Evolutionary conservation across 2,329 filamentous ascomycete genomes (phyloP).

Genomic region (Whalleya microplaca): DNA sequence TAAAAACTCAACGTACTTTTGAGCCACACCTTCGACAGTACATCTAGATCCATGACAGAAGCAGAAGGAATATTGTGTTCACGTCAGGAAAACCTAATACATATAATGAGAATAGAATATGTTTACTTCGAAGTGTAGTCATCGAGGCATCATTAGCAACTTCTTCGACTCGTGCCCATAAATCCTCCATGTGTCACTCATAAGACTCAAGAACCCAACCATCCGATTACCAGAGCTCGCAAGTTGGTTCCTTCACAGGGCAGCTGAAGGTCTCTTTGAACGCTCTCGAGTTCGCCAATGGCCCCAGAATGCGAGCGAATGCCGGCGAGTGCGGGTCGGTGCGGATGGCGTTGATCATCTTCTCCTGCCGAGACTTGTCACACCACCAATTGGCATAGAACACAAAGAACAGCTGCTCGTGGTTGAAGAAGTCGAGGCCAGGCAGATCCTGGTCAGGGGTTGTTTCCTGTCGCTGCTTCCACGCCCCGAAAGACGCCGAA

Average conservation of each 20-base stretch:
- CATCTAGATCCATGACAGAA: too few relatives aligned
- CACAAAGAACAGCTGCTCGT: constrained; percentile 68
- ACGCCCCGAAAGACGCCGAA: constrained; percentile 61
- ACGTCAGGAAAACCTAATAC: too few relatives aligned
- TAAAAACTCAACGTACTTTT: too few relatives aligned
- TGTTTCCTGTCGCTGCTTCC: constrained; percentile 58
- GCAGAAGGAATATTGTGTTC: too few relatives aligned
- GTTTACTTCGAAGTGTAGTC: too few relatives aligned
- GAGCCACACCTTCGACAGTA: too few relatives aligned
- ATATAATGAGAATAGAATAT: too few relatives aligned
- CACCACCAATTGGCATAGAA: constrained; percentile 69
- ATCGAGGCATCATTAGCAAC: background rate
- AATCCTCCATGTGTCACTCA: background rate
- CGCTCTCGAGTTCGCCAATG: constrained; percentile 67
- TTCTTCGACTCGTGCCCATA: constrained; percentile 9
- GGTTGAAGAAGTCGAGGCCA: constrained; percentile 60
- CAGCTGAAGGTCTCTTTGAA: constrained; percentile 72
- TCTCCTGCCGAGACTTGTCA: constrained; percentile 62
- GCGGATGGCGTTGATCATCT: constrained; percentile 60
- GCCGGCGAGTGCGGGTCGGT: constrained; percentile 69
- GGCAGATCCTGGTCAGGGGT: constrained; percentile 55
- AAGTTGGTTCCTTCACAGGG: constrained; percentile 65
- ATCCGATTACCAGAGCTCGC: constrained; percentile 65
- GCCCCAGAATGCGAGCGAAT: constrained; percentile 63
- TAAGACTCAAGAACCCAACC: background rate